Conservation (phyloP, 2,329 filamentous ascomycete genomes). For the Trichophyton benhamiae region DNA sequence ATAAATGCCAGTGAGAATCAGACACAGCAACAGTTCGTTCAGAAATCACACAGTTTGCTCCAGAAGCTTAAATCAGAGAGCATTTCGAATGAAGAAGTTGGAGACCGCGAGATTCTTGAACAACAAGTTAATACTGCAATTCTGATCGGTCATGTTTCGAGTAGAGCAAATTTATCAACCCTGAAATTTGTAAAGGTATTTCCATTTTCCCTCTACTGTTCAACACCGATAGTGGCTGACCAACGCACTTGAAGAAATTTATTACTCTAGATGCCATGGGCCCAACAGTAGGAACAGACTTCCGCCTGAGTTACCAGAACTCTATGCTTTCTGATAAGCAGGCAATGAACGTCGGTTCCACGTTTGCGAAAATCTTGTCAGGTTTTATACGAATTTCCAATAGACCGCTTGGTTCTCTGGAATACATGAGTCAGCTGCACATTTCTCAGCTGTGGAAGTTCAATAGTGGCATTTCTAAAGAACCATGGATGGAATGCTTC, state of each 20-base stretch:
- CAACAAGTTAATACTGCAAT: neutral
- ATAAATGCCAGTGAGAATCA: slow-evolving; percentile 1
- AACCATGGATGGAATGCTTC: slow-evolving; percentile 11
- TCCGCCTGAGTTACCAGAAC: neutral
- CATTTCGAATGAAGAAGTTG: no score
- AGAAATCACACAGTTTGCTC: neutral
- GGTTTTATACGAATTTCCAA: neutral
- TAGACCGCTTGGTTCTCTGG: neutral
- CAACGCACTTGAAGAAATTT: neutral
- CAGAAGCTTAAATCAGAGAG: neutral
- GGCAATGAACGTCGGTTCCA: neutral
- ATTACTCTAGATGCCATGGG: neutral
- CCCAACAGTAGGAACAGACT: neutral
- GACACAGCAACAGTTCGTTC: slow-evolving; percentile 4
- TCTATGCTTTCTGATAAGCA: slow-evolving; percentile 3
- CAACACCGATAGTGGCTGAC: neutral
- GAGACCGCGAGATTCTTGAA: neutral
- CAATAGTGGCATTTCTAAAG: neutral
- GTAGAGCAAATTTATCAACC: neutral
- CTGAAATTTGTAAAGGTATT: neutral
- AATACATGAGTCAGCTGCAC: slow-evolving; percentile 8
- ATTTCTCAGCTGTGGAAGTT: slow-evolving; percentile 7
- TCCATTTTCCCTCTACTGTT: neutral
- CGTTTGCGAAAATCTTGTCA: neutral
- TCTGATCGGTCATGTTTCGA: neutral